Base-by-base conservation (phyloP, 768 basidiomycete species). In the Lenzites betulinus region DNA sequence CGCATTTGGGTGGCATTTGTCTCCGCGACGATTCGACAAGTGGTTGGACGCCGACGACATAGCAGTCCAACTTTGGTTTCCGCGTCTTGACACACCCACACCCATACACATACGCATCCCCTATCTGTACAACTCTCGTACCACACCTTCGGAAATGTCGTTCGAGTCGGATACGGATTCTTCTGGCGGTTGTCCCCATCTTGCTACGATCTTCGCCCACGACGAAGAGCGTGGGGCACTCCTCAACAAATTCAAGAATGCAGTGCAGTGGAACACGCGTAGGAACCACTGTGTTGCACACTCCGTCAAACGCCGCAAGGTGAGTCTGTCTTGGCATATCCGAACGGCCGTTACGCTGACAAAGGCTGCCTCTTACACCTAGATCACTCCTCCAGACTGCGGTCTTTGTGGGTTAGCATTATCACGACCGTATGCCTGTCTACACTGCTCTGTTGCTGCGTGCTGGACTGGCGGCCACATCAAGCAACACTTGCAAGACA, bases 391-490 rank as follows among this genome's bases (percentile, higher is more conserved):
- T 18, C 91, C 92, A 12, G 73, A 79, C 3, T 93, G 92, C 68
- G 82, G 80, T 9, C 79, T 77, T 13, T 93, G 92, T 67, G 73
- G 75, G 9, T 51, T 78, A 1, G 67, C 83, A 1, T 75, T 91
- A 28, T 76, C 83, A 1, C 78, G 90, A 23, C 89, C 91, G 0
- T 86, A 88, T 67, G 85, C 81, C 3, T 93, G 92, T 64, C 75
- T 93, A 7, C 80, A 85, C n/a, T 93, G 92, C 66, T 67, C 82
- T 3, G 88, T 78, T 68, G 77, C 81, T 11, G 90, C 87, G 7
- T 92, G 92, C 63, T 93, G 90, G 90, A 62, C 71, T 13, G 77
- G 76, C 43, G 77, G 77, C 3, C 92, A 93, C 68, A 75, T 83
- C 26, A 66, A 76, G 1, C 72, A 68, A 4, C 92, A 94, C 71